Evolutionary conservation across 1,284 basidiomycete species (phyloP).

Genomic region (Ceratorhiza oryzae-sativae): DNA sequence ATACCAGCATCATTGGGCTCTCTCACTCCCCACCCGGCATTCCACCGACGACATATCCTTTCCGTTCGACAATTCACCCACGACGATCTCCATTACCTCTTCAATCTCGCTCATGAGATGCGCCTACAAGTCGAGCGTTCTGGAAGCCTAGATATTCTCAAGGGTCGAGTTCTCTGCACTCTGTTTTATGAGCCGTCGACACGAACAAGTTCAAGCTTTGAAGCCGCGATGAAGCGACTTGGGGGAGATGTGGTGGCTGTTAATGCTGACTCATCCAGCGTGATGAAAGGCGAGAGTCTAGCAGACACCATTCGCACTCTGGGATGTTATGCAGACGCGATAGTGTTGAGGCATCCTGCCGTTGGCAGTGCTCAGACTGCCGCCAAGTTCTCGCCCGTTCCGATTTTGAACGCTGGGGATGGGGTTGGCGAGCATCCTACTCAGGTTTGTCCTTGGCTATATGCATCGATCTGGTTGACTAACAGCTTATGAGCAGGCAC

Average conservation of each 20-base stretch:
- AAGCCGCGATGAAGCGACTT: constrained; percentile 98
- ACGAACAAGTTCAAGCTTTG: constrained; percentile 95
- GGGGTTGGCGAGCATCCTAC: constrained; percentile 98
- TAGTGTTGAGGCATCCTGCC: constrained; percentile 93
- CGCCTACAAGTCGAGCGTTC: constrained; percentile 92
- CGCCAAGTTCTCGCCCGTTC: constrained; percentile 94
- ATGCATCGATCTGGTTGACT: neutral
- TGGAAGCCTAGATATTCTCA: constrained; percentile 88
- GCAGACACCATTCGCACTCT: constrained; percentile 95
- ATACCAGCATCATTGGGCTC: constrained; percentile 36
- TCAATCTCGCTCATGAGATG: constrained; percentile 97
- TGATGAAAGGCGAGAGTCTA: constrained; percentile 93
- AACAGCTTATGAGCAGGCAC: constrained; percentile 61
- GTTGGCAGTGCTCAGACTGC: constrained; percentile 90
- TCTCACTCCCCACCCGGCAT: constrained; percentile 65
- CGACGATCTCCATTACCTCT: constrained; percentile 92
- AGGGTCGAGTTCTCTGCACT: constrained; percentile 92
- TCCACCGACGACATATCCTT: constrained; percentile 89
- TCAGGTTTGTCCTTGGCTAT: constrained; percentile 62
- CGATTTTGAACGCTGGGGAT: constrained; percentile 96
- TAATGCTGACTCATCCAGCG: constrained; percentile 82
- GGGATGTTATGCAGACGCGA: constrained; percentile 94
- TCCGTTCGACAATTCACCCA: constrained; percentile 94
- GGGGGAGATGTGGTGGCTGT: constrained; percentile 94
- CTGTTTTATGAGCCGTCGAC: constrained; percentile 99